Evolutionary conservation across 192 early-diverging fungal genomes (phyloP).

Genomic region (Podila clonocystis): DNA sequence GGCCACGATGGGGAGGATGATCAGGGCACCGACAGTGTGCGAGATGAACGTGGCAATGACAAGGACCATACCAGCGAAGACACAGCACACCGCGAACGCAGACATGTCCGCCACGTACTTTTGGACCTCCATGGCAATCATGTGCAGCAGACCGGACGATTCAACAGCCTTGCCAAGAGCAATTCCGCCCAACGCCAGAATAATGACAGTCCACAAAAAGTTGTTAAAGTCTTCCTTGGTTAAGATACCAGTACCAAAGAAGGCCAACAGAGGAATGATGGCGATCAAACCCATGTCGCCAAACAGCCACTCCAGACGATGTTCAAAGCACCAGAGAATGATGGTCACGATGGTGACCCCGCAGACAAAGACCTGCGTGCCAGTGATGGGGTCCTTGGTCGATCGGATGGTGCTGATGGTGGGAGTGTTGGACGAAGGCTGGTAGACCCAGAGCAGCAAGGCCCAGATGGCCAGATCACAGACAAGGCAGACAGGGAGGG

Average conservation of each 20-base stretch:
- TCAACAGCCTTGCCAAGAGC: slow-evolving; percentile 94
- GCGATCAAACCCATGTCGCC: slow-evolving; percentile 98
- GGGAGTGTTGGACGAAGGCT: slow-evolving; percentile 73
- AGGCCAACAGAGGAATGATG: slow-evolving; percentile 88
- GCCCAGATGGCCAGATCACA: slow-evolving; percentile 87
- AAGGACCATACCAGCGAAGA: slow-evolving; percentile 83
- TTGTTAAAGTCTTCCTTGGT: slow-evolving; percentile 98
- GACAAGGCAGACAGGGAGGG: slow-evolving; percentile 85
- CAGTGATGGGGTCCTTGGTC: slow-evolving; percentile 63
- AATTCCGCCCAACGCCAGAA: slow-evolving; percentile 95
- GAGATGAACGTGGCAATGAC: slow-evolving; percentile 93
- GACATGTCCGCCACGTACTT: slow-evolving; percentile 70
- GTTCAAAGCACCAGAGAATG: slow-evolving; percentile 89
- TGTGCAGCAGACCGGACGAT: slow-evolving; percentile 82
- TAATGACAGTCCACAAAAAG: slow-evolving; percentile 93
- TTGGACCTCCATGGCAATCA: slow-evolving; percentile 80
- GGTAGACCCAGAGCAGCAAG: slow-evolving; percentile 82
- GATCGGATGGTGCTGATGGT: slow-evolving; percentile 67
- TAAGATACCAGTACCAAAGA: slow-evolving; percentile 91
- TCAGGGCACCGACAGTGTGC: slow-evolving; percentile 95
- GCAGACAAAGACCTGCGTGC: slow-evolving; percentile 82
- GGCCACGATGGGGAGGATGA: slow-evolving; percentile 94
- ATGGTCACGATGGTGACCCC: slow-evolving; percentile 82
- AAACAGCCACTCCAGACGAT: slow-evolving; percentile 74
- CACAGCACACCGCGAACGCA: slow-evolving; percentile 74